These are phyloP conservation scores for Ogataea siamensis DNA, from an alignment of 805 yeast species.

Conservation along the genomic window DNA sequence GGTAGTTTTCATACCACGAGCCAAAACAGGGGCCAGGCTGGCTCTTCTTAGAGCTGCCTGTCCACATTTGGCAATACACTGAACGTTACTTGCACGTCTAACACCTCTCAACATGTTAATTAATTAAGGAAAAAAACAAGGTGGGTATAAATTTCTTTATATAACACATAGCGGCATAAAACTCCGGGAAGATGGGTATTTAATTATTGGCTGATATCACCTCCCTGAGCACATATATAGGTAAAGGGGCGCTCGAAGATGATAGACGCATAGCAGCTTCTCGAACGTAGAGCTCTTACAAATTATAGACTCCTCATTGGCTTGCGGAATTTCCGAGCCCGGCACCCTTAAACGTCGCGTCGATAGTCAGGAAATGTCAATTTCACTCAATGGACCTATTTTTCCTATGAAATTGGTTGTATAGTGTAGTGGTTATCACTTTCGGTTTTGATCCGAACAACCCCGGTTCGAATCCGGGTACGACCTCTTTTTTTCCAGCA, in stretches of 20 bases:
- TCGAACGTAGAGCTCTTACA: neutral
- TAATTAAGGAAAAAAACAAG: constrained; percentile 6
- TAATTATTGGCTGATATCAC: neutral
- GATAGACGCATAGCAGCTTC: neutral
- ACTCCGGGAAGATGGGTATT: constrained; percentile 9
- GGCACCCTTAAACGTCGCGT: constrained; percentile 12
- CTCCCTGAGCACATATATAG: neutral
- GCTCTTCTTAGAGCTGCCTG: neutral
- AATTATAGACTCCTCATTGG: constrained; percentile 7
- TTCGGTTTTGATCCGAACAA: constrained; percentile 78
- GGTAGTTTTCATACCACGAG: constrained; percentile 6
- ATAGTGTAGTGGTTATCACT: constrained; percentile 82
- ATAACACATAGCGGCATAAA: constrained; percentile 5
- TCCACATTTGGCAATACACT: constrained; percentile 4
- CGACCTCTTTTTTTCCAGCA: constrained; percentile 46
- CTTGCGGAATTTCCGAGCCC: constrained; percentile 11
- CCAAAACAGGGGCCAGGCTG: neutral
- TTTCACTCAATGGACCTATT: constrained; percentile 63
- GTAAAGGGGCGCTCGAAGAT: neutral
- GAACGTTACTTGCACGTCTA: constrained; percentile 7
- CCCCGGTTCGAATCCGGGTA: constrained; percentile 87
- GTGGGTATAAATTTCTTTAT: constrained; percentile 11
- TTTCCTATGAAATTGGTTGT: constrained; percentile 33
- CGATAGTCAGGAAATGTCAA: neutral
- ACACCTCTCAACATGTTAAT: constrained; percentile 11